A percentile compares a stretch with the other conserved stretches of the same genome.
Evolutionary conservation across 1,284 basidiomycete species (phyloP).

Genomic region (Moniliophthora roreri): DNA sequence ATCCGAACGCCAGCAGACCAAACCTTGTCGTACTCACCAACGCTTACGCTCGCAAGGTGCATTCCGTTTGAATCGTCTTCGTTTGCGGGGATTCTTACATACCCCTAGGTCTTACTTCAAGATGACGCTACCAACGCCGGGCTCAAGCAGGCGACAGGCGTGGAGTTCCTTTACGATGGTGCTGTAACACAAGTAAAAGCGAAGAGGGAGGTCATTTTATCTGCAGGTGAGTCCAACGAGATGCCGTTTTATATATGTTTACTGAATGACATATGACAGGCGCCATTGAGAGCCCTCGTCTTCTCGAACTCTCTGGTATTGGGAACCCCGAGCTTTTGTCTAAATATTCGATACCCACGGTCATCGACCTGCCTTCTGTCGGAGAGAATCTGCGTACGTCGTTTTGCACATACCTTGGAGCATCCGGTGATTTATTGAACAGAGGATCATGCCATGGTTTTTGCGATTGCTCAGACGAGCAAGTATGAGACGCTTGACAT

Average conservation of each 20-base stretch:
- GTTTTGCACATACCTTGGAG: background rate
- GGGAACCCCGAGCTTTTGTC: background rate
- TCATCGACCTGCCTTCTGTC: slow-evolving; percentile 1
- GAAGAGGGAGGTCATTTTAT: slow-evolving; percentile 4
- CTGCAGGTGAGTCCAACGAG: background rate
- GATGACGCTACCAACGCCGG: background rate
- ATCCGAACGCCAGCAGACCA: background rate
- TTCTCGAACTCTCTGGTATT: background rate
- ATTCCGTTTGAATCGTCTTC: background rate
- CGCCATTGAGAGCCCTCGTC: background rate
- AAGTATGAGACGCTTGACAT: slow-evolving; percentile 2
- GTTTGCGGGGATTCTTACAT: background rate
- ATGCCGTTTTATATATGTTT: background rate
- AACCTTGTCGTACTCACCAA: slow-evolving; percentile 2
- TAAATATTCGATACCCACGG: background rate
- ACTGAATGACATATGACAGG: background rate
- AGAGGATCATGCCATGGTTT: slow-evolving; percentile 3
- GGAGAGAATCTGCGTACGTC: slow-evolving; percentile 4
- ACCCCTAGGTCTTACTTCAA: background rate
- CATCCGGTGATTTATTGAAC: background rate
- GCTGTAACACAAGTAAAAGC: background rate
- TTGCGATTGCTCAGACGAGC: background rate
- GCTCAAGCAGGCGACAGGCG: background rate
- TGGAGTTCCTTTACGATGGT: slow-evolving; percentile 2
- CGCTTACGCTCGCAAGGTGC: background rate